A percentile compares a stretch with the other conserved stretches of the same genome.
These are phyloP conservation scores for Meyerozyma sp. DNA, from an alignment of 1,139 yeast genomes.

Conservation along the genomic window DNA sequence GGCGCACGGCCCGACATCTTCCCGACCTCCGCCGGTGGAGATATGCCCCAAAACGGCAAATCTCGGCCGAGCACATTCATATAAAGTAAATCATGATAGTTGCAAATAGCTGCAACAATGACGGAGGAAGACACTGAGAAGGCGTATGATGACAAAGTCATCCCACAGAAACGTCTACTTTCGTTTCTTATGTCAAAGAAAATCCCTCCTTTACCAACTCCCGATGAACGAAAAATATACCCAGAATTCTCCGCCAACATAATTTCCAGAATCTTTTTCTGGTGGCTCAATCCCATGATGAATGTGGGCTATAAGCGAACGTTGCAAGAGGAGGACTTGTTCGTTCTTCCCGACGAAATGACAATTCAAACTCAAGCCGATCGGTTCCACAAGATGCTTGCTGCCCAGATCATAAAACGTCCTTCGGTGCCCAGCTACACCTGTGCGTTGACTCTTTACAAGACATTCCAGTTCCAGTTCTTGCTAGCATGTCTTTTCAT, in stretches of 20 bases:
- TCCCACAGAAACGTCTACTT: slow-evolving; percentile 12
- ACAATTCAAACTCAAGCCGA: background rate
- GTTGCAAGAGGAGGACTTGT: slow-evolving; percentile 10
- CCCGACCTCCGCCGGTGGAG: too few relatives aligned
- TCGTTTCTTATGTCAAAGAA: slow-evolving; percentile 15
- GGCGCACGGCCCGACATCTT: too few relatives aligned
- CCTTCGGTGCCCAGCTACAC: background rate
- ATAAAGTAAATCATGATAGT: background rate
- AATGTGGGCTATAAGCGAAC: slow-evolving; percentile 12
- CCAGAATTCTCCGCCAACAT: slow-evolving; percentile 31
- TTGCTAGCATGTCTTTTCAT: slow-evolving; percentile 8
- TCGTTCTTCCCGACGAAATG: slow-evolving; percentile 6
- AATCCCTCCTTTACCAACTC: slow-evolving; percentile 51
- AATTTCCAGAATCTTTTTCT: slow-evolving; percentile 26
- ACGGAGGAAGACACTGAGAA: background rate
- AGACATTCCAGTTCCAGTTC: slow-evolving; percentile 9
- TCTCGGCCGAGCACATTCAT: background rate
- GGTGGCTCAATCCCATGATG: slow-evolving; percentile 13
- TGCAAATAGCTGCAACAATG: background rate
- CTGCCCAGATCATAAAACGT: too few relatives aligned
- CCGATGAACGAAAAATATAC: slow-evolving; percentile 42
- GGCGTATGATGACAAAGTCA: background rate
- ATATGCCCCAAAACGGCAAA: too few relatives aligned
- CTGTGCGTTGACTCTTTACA: slow-evolving; percentile 5
- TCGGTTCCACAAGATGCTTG: background rate